Evolutionary conservation across 2,329 filamentous ascomycete genomes (phyloP).

Genomic region (Aschersonia sp.): DNA sequence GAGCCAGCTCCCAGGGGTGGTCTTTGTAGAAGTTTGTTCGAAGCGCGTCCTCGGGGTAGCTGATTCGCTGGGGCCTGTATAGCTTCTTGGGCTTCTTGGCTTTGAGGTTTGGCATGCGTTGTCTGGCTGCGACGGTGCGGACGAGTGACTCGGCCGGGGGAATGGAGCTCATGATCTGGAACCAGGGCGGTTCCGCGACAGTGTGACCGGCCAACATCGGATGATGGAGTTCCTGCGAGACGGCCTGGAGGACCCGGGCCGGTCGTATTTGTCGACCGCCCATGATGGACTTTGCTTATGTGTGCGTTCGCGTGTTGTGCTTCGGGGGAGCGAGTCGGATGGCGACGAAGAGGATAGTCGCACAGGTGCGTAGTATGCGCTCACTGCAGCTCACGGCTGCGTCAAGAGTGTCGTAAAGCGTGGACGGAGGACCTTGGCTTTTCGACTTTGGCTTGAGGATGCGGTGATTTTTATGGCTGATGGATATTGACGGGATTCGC

Average conservation of each 20-base stretch:
- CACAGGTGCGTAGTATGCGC: background rate
- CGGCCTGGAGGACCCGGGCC: constrained; percentile 30
- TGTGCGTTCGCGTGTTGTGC: background rate
- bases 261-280: constrained; percentile 29
- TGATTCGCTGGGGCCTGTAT: constrained; percentile 66
- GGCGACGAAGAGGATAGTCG: no score
- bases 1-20: constrained; percentile 92
- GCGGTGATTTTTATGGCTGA: no score
- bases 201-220: constrained; percentile 19
- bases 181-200: constrained; percentile 31
- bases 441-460: no score
- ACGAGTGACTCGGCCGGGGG: constrained; percentile 45
- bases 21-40: constrained; percentile 77
- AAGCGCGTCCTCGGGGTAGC: constrained; percentile 72
- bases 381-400: no score
- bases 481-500: no score
- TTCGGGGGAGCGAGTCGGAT: no score
- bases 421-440: no score
- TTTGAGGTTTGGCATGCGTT: constrained; percentile 26
- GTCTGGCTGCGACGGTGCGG: constrained; percentile 35
- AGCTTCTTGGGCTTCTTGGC: constrained; percentile 49
- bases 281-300: constrained; percentile 13
- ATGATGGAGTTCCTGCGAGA: constrained; percentile 27
- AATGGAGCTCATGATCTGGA: constrained; percentile 32
- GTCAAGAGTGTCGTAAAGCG: no score